Evolutionary conservation across 2,329 filamentous ascomycete species (phyloP).

Genomic region (Akanthomyces dipterigenus): DNA sequence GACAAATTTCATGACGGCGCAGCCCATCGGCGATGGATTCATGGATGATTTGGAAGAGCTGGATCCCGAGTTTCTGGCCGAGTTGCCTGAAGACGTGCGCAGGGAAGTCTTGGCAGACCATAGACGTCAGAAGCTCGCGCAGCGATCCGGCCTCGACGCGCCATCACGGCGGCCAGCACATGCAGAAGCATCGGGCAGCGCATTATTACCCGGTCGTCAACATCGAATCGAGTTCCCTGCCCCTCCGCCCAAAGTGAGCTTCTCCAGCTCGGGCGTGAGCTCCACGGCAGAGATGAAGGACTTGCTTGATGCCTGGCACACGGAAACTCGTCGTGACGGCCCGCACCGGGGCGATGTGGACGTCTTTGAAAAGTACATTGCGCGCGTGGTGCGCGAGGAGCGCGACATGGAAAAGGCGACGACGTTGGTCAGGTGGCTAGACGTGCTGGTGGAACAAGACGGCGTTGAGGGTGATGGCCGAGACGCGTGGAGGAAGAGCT

Average conservation of each 20-base stretch:
- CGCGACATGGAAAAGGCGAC: constrained; percentile 69
- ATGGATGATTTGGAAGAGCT: constrained; percentile 40
- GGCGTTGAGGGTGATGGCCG: constrained; percentile 30
- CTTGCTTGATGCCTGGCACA: constrained; percentile 71
- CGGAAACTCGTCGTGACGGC: constrained; percentile 62
- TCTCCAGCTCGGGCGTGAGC: constrained; percentile 37
- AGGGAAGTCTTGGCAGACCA: constrained; percentile 73
- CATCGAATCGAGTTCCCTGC: constrained; percentile 40
- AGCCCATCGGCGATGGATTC: constrained; percentile 23
- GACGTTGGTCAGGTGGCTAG: constrained; percentile 62
- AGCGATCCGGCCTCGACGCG: constrained; percentile 43
- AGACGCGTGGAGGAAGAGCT: constrained; percentile 39
- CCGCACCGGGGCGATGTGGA: constrained; percentile 74
- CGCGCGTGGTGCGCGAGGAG: constrained; percentile 67
- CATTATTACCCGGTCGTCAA: constrained; percentile 28
- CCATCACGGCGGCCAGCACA: constrained; percentile 21
- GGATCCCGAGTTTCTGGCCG: constrained; percentile 69
- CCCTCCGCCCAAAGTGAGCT: constrained; percentile 38
- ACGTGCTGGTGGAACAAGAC: constrained; percentile 47
- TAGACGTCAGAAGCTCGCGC: constrained; percentile 46
- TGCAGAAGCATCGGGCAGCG: constrained; percentile 16
- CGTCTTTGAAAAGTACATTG: constrained; percentile 67
- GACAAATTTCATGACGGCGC: constrained; percentile 59
- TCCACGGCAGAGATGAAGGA: constrained; percentile 57
- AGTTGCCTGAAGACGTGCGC: constrained; percentile 74